Evolutionary conservation across 2,329 filamentous ascomycete species (phyloP).

Genomic region (Neonectria faginata): DNA sequence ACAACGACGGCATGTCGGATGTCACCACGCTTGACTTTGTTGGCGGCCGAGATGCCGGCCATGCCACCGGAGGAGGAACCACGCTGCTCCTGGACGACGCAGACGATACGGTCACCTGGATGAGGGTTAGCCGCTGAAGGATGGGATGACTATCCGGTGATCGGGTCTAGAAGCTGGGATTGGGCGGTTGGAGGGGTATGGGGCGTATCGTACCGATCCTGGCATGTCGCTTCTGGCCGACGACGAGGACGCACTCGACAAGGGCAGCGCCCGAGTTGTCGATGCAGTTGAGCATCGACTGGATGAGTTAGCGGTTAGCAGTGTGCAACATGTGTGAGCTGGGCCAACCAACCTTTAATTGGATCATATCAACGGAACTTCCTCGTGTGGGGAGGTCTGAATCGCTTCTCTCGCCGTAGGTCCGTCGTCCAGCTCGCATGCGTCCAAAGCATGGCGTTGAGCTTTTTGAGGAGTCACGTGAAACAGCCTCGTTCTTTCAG

Average conservation of each 20-base stretch:
- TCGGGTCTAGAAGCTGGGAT: background rate
- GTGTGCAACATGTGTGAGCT: fast-evolving
- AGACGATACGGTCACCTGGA: conserved; percentile 93
- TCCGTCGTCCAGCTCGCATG: conserved; percentile 34
- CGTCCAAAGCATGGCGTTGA: conserved; percentile 37
- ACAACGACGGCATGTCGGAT: conserved; percentile 97
- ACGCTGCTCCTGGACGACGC: conserved; percentile 97
- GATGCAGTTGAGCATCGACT: conserved; percentile 99
- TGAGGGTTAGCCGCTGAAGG: conserved; percentile 14
- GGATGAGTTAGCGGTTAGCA: conserved; percentile 28
- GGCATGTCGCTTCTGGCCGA: conserved; percentile 89
- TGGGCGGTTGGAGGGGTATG: conserved; percentile 9
- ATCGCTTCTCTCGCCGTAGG: conserved; percentile 39
- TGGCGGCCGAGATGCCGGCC: conserved; percentile 78
- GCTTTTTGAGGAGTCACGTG: conserved; percentile 47
- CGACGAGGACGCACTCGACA: conserved; percentile 93
- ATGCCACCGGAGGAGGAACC: conserved; percentile 78
- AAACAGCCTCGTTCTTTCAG: background rate
- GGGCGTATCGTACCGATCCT: conserved; percentile 77
- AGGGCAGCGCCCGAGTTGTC: conserved; percentile 98
- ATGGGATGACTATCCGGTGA: background rate
- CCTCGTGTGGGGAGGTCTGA: conserved; percentile 36
- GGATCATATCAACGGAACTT: conserved; percentile 77
- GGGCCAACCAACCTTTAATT: conserved; percentile 76
- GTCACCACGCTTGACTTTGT: conserved; percentile 96